Evolutionary conservation across 257 asterid species (phyloP), one percentile per base, ranked within the genome.

Genomic region (Solanum bukasovii): DNA sequence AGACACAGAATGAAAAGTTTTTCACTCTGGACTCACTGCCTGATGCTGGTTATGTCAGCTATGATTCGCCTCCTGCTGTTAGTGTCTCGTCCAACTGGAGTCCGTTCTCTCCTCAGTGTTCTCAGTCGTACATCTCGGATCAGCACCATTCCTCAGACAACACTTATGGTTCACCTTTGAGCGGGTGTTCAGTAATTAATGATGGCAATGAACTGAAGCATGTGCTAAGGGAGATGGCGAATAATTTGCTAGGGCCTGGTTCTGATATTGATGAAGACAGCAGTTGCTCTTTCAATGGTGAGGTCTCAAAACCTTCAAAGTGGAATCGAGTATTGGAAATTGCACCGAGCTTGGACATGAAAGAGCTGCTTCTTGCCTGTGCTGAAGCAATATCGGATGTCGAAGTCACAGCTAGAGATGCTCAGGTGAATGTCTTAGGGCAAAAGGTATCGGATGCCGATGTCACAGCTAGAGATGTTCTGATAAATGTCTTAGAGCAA

Each of bases 21-120:
- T 95, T 91, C 92, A 96, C 99, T 71, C 90, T 97, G 75, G 99
- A 97, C 63, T 97, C 99, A n/a, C 89, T 94, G 4, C 98, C 99
- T 20, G 93, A 90, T 11, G 35, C 91, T 29, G 93, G 89, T 38
- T 93, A 82, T 34, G 71, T 87, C 21, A 38, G 77, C 83, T 93
- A 93, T 63, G 92, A 88, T 89, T 96, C 98, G 11, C 93, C 98
- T 87, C 93, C 98, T 38, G 90, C 95, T 68, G 89, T 87, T 44
- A 95, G 97, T 38, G 84, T 90, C 88, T 90, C 98, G 10, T 94
- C 99, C 75, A 93, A 35, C 46, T 89, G 93, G 87, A 93, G 98
- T 71, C 93, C 98, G 68, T 92, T 95, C 88, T 97, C 99, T 61
- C 96, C 99, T 23, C 98, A 92, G 61, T 91, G 92, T 83, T 95